phyloP scores from a whole-genome alignment of 202 grass and related monocot species.

The Schoenoplectus tabernaemontani region DNA sequence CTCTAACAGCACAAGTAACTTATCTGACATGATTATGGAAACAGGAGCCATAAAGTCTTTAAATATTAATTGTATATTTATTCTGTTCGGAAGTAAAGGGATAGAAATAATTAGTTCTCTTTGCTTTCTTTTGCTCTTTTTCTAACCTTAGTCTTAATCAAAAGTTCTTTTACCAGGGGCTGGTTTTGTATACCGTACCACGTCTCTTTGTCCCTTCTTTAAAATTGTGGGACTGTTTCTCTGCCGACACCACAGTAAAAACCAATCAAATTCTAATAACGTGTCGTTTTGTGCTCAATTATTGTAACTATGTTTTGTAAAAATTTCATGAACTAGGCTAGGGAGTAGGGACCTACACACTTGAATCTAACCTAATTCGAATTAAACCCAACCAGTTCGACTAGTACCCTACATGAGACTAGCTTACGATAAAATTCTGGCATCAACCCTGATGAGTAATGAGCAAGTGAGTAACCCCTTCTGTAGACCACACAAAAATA shows the following conservation, averaged over 20 bases:
- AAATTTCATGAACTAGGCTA: background rate
- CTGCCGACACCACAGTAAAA: slow-evolving; percentile 4
- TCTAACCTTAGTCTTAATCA: no score
- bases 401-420: background rate
- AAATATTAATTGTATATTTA: no score
- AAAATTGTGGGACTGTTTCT: background rate
- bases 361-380: background rate
- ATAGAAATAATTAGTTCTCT: no score
- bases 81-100: no score
- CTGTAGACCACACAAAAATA: background rate
- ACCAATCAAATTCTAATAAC: background rate
- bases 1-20: no score
- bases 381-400: background rate
- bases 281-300: background rate
- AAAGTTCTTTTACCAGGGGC: no score
- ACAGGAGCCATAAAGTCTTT: no score
- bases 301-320: background rate
- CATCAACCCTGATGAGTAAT: background rate
- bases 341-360: background rate
- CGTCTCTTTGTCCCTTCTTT: background rate
- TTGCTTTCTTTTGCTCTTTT: no score
- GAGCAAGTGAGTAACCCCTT: no score
- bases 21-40: no score
- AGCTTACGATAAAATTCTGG: background rate
- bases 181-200: slow-evolving; percentile 5